Base-by-base conservation (phyloP, 2,329 filamentous ascomycete genomes). In the Thermoascus crustaceus region DNA sequence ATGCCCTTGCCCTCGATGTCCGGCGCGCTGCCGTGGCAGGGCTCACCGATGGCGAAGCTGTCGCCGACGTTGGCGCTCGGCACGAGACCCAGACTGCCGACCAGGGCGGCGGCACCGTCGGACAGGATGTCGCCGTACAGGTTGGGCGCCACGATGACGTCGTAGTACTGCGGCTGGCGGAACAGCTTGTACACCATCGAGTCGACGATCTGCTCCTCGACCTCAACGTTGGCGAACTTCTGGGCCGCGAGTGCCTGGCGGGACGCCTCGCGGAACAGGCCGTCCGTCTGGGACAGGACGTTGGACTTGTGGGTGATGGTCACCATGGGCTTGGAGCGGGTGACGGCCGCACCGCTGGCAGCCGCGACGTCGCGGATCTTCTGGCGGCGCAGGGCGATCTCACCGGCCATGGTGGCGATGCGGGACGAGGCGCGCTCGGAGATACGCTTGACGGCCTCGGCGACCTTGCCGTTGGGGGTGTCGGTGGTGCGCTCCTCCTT, bases 131-230 rank as follows among this genome's bases (percentile, higher is more conserved):
- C 91, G 48, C 91, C 91, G 67, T 98, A 96, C 42, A 98, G 75
- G 68, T 96, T 96, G 34, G 89, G 91, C 6, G 89, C 91, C 30
- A 98, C 91, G 50, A 98, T 94, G 48, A 96, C 89, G 61, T 98
- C 91, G 77, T 96, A 98, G 56, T 82, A 82, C 55, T 82, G 75
- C 27, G 91, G 91, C 66, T 96, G 86, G 43, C 89, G 85, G 79
- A 96, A 96, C 38, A 98, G 82, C 73, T 96, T 96, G 78, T 96
- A 96, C 39, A 96, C 87, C 91, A 98, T 98, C 43, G 82, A 89
- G 67, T 98, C 91, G 44, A 98, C 89, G 50, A 98, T 98, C 70
- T 98, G 91, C 73, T 96, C 91, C 66, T 96, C 91, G 36, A 95
- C 72, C 26, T 67, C 66, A 35, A 94, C 69, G 33, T 63, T 64